Base-by-base conservation (phyloP, 2,329 filamentous ascomycete species). In the Knoxdaviesia capensis region DNA sequence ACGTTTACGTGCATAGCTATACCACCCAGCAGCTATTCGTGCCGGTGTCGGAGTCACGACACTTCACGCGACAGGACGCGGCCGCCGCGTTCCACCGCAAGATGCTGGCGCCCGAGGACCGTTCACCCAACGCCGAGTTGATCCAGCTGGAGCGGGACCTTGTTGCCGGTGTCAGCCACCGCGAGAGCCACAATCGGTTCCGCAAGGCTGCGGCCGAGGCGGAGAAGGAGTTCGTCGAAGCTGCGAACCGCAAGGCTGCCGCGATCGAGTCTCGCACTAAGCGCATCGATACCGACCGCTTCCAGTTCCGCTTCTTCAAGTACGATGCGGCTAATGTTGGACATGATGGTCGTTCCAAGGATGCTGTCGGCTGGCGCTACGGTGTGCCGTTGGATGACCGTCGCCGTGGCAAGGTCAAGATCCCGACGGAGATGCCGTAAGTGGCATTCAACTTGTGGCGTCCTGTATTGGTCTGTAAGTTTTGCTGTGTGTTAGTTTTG, bases 21-120 rank as follows among this genome's bases (percentile, higher is more conserved):
- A 76, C 74, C 6, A 66, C 66, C 58, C 69, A 74, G 55, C 74
- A 79, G 56, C 60, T 79, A n/a, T 79, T 77, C 51, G 61, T 71
- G 49, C 74, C 74, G 5, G 70, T 71, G 5, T 68, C 74, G 0
- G 74, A 79, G 54, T 77, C 74, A 35, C 64, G 71, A 41, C 60
- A 66, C 46, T 77, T 77, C 50, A 80, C 73, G 31, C 70, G 77
- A 50, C 65, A 66, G 48, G 75, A 80, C 51, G 76, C 77, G 32
- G 76, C 76, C 39, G 66, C 68, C 52, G 74, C 74, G 5, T 80
- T 80, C 54, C 66, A 76, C 51, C 60, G 69, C 32, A 64, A 54
- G 20, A 64, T 80, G 54, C 64, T 77, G 6, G 67, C 76, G 0
- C 65, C 71, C 1, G 76, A 81, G 52, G 54, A 63, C 45, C 66